Percentiles rank a stretch among this genome's conserved stretches.
Evolutionary conservation across 2,329 filamentous ascomycete species (phyloP).

Genomic region (Aurifilum marmelostoma): DNA sequence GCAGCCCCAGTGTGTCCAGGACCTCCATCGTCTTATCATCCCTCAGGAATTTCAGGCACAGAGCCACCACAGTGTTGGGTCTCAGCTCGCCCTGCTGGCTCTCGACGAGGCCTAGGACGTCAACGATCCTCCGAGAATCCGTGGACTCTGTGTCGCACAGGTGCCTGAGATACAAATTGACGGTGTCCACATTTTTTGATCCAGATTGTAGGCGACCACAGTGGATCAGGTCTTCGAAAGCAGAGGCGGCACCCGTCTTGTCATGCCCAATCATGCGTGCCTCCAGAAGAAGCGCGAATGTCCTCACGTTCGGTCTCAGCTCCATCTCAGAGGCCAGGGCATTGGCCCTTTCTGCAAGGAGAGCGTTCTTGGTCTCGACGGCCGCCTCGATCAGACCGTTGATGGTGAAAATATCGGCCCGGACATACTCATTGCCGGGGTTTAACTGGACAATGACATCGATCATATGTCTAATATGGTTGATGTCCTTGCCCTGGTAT

Average conservation of each 20-base stretch:
- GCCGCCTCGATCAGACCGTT: slow-evolving; percentile 77
- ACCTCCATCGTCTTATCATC: slow-evolving; percentile 79
- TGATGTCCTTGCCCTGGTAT: slow-evolving; percentile 68
- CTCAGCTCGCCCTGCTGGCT: slow-evolving; percentile 71
- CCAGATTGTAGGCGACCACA: slow-evolving; percentile 43
- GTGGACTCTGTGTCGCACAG: slow-evolving; percentile 64
- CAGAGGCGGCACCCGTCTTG: slow-evolving; percentile 67
- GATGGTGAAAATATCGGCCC: slow-evolving; percentile 71
- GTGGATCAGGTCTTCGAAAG: slow-evolving; percentile 65
- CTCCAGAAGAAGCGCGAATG: slow-evolving; percentile 74
- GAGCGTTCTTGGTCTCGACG: slow-evolving; percentile 68
- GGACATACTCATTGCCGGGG: slow-evolving; percentile 47
- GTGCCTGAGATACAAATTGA: slow-evolving; percentile 72
- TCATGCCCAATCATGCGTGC: slow-evolving; percentile 76
- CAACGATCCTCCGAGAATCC: slow-evolving; percentile 71
- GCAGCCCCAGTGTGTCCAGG: slow-evolving; percentile 78
- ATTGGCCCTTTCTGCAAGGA: slow-evolving; percentile 75
- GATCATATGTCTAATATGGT: slow-evolving; percentile 76
- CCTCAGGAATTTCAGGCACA: slow-evolving; percentile 75
- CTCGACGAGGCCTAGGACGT: slow-evolving; percentile 74
- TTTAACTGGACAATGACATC: slow-evolving; percentile 62
- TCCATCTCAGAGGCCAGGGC: slow-evolving; percentile 66
- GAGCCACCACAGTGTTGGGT: slow-evolving; percentile 71
- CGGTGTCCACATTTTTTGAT: slow-evolving; percentile 61
- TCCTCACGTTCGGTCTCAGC: slow-evolving; percentile 69